These are phyloP conservation scores for Leptodermis oblonga DNA, from an alignment of 257 asterid genomes.

Conservation along the genomic window DNA sequence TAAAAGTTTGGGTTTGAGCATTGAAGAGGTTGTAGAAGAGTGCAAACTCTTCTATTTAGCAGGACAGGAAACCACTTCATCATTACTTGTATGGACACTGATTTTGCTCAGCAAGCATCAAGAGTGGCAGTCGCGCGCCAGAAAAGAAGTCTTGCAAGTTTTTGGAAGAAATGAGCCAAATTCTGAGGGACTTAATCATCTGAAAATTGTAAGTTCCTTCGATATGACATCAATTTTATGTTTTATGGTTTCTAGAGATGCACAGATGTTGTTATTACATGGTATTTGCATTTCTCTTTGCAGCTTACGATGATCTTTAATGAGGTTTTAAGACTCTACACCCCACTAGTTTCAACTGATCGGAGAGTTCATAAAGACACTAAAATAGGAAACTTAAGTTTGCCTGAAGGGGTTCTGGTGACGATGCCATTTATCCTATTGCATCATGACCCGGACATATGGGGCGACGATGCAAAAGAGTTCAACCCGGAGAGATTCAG, in stretches of 20 bases:
- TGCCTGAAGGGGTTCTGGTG: slow-evolving; percentile 14
- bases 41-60: slow-evolving; percentile 10
- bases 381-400: slow-evolving; percentile 8
- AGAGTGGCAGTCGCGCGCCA: slow-evolving; percentile 7
- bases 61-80: slow-evolving; percentile 4
- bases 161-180: slow-evolving; percentile 3
- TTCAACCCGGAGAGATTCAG: too few relatives aligned
- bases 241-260: too few relatives aligned
- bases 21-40: slow-evolving; percentile 9
- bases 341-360: slow-evolving; percentile 2
- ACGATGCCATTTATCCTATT: slow-evolving; percentile 5
- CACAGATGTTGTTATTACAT: background rate
- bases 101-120: slow-evolving; percentile 3
- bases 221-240: background rate
- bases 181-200: slow-evolving; percentile 5
- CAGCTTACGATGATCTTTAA: slow-evolving; percentile 25
- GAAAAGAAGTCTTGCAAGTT: slow-evolving; percentile 5
- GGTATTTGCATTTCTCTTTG: background rate
- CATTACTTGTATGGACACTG: slow-evolving; percentile 8
- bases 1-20: slow-evolving; percentile 9
- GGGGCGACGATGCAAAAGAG: slow-evolving; percentile 27
- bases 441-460: background rate
- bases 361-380: slow-evolving; percentile 15
- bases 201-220: slow-evolving; percentile 1
- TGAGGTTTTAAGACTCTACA: slow-evolving; percentile 22